Evolutionary conservation across 495 filamentous ascomycete genomes (phyloP).

Genomic region (Talaromyces stipitatus): DNA sequence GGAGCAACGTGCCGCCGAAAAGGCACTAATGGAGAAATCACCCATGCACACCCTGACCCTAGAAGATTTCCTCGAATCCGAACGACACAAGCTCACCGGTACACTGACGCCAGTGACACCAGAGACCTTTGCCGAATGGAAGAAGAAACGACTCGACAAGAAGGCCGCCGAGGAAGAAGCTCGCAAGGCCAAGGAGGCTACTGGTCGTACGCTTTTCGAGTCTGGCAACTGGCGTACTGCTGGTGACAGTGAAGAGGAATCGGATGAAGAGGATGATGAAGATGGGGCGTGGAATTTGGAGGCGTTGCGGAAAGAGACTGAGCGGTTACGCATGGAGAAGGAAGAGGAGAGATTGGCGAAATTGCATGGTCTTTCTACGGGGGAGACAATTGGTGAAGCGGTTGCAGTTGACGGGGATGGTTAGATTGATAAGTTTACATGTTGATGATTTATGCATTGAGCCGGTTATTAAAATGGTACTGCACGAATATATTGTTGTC

Average conservation of each 20-base stretch:
- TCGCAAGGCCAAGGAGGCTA: conserved; percentile 84
- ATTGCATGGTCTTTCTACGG: conserved; percentile 16
- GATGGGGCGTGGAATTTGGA: conserved; percentile 67
- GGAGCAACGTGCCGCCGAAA: conserved; percentile 92
- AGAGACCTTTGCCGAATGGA: conserved; percentile 91
- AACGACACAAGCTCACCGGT: conserved; percentile 88
- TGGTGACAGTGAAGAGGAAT: conserved; percentile 52
- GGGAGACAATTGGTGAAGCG: conserved; percentile 1
- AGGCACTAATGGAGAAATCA: conserved; percentile 94
- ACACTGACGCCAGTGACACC: conserved; percentile 86
- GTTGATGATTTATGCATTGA: not conserved
- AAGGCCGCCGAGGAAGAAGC: conserved; percentile 90
- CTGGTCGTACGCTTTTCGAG: conserved; percentile 90
- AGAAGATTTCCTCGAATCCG: conserved; percentile 93
- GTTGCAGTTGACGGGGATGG: conserved; percentile 2
- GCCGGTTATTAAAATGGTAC: not conserved
- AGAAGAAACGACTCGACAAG: conserved; percentile 88
- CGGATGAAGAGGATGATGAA: conserved; percentile 51
- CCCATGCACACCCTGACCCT: conserved; percentile 90
- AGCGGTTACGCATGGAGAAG: conserved; percentile 42
- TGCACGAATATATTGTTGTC: not conserved
- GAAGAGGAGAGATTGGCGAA: conserved; percentile 38
- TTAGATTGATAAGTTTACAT: not conserved
- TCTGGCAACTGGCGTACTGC: conserved; percentile 82
- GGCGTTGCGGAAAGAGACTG: conserved; percentile 63